Percentiles rank a stretch among this genome's conserved stretches.
Conservation (phyloP, 371 early-diverging fungal genomes). For the Parasitella parasitica region DNA sequence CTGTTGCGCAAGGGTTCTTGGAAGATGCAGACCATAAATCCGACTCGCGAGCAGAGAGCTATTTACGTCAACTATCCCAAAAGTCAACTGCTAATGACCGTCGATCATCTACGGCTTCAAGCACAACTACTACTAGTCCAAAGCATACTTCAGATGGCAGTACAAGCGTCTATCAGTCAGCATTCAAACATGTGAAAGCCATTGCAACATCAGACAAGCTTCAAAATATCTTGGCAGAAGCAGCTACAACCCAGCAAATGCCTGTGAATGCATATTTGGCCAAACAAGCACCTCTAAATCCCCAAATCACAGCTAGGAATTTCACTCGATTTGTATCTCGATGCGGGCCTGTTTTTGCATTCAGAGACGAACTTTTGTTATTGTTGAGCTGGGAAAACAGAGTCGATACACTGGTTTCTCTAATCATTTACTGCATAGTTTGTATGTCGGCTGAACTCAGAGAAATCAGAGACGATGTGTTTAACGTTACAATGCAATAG, state of each 20-base stretch:
- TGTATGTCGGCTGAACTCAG: conserved; percentile 36
- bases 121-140: not conserved
- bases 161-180: not conserved
- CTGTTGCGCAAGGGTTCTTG: conserved; percentile 31
- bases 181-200: conserved; percentile 1
- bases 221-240: conserved; percentile 35
- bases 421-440: conserved; percentile 34
- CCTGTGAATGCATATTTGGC: conserved; percentile 37
- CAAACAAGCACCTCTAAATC: conserved; percentile 33
- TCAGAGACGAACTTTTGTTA: conserved; percentile 33
- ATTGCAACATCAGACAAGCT: conserved; percentile 29
- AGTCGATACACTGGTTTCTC: conserved; percentile 32
- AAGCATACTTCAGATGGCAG: not conserved
- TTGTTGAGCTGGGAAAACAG: conserved; percentile 46
- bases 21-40: not conserved
- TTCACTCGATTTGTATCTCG: conserved; percentile 48
- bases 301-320: conserved; percentile 41
- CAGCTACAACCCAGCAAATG: conserved; percentile 19
- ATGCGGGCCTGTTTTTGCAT: conserved; percentile 43
- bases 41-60: conserved; percentile 6
- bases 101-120: not conserved
- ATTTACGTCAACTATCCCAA: conserved; percentile 17
- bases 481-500: conserved; percentile 20
- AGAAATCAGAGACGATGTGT: not conserved
- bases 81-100: conserved; percentile 20